Conservation (phyloP, 1,284 basidiomycete genomes). For the Schizophyllum commune region DNA sequence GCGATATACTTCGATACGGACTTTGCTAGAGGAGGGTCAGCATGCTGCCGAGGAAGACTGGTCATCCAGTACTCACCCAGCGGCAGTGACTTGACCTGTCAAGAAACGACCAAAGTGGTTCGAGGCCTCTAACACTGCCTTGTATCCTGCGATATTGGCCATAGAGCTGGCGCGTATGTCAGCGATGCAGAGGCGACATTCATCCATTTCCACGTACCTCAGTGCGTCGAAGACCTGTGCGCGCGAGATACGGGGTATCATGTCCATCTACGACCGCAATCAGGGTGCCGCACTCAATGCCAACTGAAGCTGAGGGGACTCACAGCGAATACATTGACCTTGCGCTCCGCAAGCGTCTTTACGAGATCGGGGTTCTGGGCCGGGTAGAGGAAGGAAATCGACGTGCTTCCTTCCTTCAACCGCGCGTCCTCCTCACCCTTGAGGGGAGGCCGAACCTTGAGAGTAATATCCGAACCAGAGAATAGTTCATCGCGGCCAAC, state of each 20-base stretch:
- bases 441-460: conserved; percentile 34
- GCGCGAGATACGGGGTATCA: conserved; percentile 81
- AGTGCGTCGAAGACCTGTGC: conserved; percentile 83
- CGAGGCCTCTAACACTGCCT: conserved; percentile 80
- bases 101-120: conserved; percentile 83
- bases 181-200: background rate
- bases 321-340: conserved; percentile 57
- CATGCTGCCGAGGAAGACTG: background rate
- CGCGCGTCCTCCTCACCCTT: background rate
- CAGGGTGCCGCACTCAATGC: background rate
- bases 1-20: conserved; percentile 1
- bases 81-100: conserved; percentile 83
- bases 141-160: conserved; percentile 84
- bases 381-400: conserved; percentile 82
- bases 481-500: conserved; percentile 60
- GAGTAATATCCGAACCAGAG: conserved; percentile 60
- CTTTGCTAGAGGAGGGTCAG: conserved; percentile 18
- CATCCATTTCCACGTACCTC: conserved; percentile 55
- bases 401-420: conserved; percentile 39
- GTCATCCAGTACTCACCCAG: conserved; percentile 47
- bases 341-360: conserved; percentile 53
- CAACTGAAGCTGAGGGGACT: conserved; percentile 9
- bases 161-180: conserved; percentile 54
- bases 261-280: conserved; percentile 54
- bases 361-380: conserved; percentile 70